A percentile compares a stretch with the other conserved stretches of the same genome.
Evolutionary conservation across 139 green algal genomes (phyloP).

Genomic region (Yamagishiella unicocca): DNA sequence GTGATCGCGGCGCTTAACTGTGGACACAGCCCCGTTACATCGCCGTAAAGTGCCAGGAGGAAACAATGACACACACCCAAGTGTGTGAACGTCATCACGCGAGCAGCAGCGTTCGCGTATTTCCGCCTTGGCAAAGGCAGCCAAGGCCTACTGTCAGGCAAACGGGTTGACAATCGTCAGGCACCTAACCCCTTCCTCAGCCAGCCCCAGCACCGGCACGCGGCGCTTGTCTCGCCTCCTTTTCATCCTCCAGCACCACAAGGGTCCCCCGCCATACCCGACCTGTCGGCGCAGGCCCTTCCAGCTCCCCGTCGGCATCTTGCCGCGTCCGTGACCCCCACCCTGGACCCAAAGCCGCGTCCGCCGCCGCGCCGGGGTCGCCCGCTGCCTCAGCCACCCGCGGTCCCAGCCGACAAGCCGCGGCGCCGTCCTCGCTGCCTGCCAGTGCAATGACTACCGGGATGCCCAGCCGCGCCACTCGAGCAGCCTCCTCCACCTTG

Average conservation of each 20-base stretch:
- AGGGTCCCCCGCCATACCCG: conserved; percentile 9
- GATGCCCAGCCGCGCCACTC: conserved; percentile 57
- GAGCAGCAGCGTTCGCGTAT: too few relatives aligned
- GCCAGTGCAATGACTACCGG: conserved; percentile 71
- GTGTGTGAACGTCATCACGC: too few relatives aligned
- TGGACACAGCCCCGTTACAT: too few relatives aligned
- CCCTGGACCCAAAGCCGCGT: background rate
- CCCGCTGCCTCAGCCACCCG: background rate
- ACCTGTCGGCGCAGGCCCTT: background rate
- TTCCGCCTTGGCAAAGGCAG: too few relatives aligned
- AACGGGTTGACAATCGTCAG: too few relatives aligned
- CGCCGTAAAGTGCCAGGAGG: too few relatives aligned
- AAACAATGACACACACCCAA: too few relatives aligned
- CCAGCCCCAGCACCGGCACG: too few relatives aligned
- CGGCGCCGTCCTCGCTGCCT: conserved; percentile 48
- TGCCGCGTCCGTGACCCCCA: background rate
- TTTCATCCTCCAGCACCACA: conserved; percentile 1
- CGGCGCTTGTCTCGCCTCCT: background rate
- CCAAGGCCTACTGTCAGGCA: too few relatives aligned
- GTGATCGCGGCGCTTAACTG: too few relatives aligned
- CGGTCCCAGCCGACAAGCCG: conserved; percentile 9
- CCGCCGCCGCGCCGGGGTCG: background rate
- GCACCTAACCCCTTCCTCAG: too few relatives aligned
- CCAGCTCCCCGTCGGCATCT: background rate
- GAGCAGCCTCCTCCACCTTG: conserved; percentile 74